Evolutionary conservation across 495 filamentous ascomycete genomes (phyloP).

Genomic region (Terfezia claveryi): DNA sequence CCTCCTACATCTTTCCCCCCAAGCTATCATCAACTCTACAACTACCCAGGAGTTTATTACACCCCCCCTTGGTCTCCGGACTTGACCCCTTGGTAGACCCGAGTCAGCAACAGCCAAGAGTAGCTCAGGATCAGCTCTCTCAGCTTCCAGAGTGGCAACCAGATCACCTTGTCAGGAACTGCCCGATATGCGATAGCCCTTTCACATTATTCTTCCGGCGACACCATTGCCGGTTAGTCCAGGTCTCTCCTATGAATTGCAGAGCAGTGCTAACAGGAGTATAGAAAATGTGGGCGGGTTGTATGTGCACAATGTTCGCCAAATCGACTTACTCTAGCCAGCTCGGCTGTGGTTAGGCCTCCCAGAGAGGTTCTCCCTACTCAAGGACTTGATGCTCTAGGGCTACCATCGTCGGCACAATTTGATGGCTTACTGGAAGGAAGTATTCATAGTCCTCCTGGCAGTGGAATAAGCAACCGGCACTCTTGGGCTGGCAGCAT

Average conservation of each 20-base stretch:
- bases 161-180: constrained; percentile 51
- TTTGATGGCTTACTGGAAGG: background rate
- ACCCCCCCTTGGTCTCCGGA: background rate
- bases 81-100: background rate
- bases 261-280: background rate
- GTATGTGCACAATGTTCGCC: constrained; percentile 84
- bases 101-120: background rate
- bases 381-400: background rate
- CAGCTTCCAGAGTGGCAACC: constrained; percentile 55
- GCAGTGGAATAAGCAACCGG: background rate
- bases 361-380: constrained; percentile 25
- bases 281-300: constrained; percentile 80
- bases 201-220: constrained; percentile 80
- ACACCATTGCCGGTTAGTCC: constrained; percentile 59
- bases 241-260: constrained; percentile 4
- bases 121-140: background rate
- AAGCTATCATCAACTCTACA: background rate
- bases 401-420: background rate
- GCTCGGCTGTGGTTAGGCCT: constrained; percentile 78
- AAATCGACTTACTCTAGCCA: constrained; percentile 82
- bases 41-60: background rate
- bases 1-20: background rate
- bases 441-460: background rate
- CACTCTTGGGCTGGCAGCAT: constrained; percentile 2
- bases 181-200: constrained; percentile 54